phyloP scores from a whole-genome alignment of 2,329 filamentous ascomycete genomes.

The Monilinia laxa region DNA sequence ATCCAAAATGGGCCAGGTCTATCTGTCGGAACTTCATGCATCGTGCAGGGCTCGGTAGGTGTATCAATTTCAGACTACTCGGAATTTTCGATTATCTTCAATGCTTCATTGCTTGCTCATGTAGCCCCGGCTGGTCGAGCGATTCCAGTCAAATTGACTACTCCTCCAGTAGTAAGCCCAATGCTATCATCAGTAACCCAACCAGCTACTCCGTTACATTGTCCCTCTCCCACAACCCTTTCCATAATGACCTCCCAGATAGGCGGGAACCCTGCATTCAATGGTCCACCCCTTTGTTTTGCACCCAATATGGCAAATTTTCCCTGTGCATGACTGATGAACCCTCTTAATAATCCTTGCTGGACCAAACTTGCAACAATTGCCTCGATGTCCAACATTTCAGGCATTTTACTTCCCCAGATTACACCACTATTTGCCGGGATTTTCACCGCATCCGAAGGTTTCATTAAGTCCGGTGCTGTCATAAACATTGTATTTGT shows the following conservation, averaged over 20 bases:
- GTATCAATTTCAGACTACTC: background rate
- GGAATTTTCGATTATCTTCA: background rate
- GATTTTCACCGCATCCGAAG: constrained; percentile 50
- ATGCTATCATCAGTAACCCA: constrained; percentile 59
- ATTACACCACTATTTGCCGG: constrained; percentile 59
- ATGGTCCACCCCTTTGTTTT: constrained; percentile 61
- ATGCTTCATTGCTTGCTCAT: constrained; percentile 12
- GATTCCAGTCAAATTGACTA: constrained; percentile 55
- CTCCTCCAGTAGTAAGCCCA: constrained; percentile 48
- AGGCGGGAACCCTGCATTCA: constrained; percentile 72
- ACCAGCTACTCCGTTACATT: constrained; percentile 61
- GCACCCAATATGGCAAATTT: constrained; percentile 82
- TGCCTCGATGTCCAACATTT: constrained; percentile 69
- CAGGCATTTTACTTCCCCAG: constrained; percentile 61
- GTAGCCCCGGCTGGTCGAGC: constrained; percentile 50
- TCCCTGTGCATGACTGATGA: constrained; percentile 72
- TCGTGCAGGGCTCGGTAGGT: background rate
- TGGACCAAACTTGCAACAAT: constrained; percentile 74
- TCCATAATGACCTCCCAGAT: constrained; percentile 68
- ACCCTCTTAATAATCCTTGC: constrained; percentile 80
- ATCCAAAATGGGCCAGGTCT: too few species aligned
- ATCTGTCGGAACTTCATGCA: background rate
- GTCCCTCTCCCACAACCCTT: constrained; percentile 57
- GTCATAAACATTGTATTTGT: constrained; percentile 53
- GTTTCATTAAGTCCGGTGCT: constrained; percentile 42